A percentile compares a stretch with the other conserved stretches of the same genome.
These are phyloP conservation scores for Rhynchospora pubera DNA, from an alignment of 176 grass and related monocot genomes.

Conservation along the genomic window DNA sequence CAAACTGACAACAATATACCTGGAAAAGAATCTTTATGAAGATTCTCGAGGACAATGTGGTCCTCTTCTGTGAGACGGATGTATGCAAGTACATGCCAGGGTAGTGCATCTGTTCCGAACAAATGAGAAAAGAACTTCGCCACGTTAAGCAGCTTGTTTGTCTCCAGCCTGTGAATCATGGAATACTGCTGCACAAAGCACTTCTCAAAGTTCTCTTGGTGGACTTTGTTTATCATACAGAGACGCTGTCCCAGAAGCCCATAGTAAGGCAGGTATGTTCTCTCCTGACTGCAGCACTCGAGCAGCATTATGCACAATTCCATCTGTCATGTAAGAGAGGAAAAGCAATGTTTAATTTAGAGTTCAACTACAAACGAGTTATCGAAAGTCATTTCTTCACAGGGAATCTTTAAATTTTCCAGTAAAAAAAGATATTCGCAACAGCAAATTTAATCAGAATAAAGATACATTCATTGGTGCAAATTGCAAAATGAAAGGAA, in stretches of 20 bases:
- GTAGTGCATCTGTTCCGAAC: constrained; percentile 72
- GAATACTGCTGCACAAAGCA: constrained; percentile 94
- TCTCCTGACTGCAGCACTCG: constrained; percentile 94
- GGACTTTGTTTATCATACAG: constrained; percentile 91
- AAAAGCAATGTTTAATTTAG: neutral
- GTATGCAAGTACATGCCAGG: constrained; percentile 90
- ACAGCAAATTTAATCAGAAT: neutral
- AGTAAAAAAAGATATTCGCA: neutral
- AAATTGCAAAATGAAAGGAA: no score
- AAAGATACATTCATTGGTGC: neutral
- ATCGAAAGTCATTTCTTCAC: neutral
- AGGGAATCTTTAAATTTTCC: no score
- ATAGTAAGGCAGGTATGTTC: constrained; percentile 87
- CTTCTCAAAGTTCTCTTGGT: constrained; percentile 95
- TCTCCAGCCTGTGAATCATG: constrained; percentile 90
- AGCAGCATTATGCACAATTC: constrained; percentile 93
- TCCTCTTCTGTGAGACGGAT: constrained; percentile 93
- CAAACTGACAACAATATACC: constrained; percentile 39
- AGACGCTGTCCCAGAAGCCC: constrained; percentile 79
- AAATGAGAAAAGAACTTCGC: constrained; percentile 95
- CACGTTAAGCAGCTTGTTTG: constrained; percentile 84
- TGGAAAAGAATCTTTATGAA: constrained; percentile 98
- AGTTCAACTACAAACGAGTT: neutral
- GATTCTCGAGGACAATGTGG: constrained; percentile 85
- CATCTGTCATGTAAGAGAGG: constrained; percentile 46